Conservation (phyloP, 177 flowering plant genomes). For the Vitis hybrid region DNA sequence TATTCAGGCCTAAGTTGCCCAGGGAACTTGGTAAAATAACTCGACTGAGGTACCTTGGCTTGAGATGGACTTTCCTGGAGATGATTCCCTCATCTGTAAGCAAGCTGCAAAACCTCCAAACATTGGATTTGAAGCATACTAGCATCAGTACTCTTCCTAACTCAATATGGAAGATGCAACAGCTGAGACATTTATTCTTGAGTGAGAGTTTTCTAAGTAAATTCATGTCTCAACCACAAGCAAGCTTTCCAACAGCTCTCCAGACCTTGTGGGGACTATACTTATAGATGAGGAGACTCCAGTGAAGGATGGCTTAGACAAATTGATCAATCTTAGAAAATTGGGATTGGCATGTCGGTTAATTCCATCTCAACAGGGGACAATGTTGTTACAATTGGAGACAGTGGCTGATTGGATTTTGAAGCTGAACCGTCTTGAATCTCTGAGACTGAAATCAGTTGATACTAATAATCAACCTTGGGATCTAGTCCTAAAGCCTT, state of each 20-base stretch:
- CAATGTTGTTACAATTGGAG: not conserved
- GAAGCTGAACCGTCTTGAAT: not conserved
- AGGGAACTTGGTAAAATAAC: not conserved
- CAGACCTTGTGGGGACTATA: slow-evolving; percentile 10
- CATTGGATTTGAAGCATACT: slow-evolving; percentile 25
- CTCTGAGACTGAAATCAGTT: not conserved
- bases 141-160: slow-evolving; percentile 11
- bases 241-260: not conserved
- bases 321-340: slow-evolving; percentile 1
- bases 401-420: not conserved
- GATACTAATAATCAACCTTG: no score
- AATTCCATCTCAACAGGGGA: no score
- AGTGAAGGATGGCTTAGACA: not conserved
- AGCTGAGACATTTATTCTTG: slow-evolving; percentile 16
- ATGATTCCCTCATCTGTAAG: slow-evolving; percentile 8
- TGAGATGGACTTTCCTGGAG: slow-evolving; percentile 21
- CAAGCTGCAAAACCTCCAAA: slow-evolving; percentile 5
- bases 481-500: no score
- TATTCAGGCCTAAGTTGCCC: slow-evolving; percentile 15
- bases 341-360: slow-evolving; percentile 2
- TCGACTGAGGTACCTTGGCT: slow-evolving; percentile 18
- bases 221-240: not conserved
- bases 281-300: not conserved
- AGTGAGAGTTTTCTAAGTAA: not conserved
- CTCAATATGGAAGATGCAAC: slow-evolving; percentile 17